phyloP scores from a whole-genome alignment of 352 stramenopile species.

The Pythium monospermum region DNA sequence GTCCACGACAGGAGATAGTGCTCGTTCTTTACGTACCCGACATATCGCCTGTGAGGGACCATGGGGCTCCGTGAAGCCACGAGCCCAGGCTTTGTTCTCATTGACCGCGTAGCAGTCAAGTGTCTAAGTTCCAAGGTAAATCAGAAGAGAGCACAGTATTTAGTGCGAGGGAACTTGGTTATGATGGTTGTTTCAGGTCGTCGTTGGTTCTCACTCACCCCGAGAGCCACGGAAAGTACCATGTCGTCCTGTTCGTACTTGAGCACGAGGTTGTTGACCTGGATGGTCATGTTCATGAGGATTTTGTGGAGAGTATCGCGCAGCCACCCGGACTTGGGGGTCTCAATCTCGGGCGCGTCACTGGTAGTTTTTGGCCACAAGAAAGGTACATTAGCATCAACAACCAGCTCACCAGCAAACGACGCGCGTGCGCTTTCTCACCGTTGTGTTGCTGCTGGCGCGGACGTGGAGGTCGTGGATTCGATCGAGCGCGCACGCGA shows the following conservation, averaged over 20 bases:
- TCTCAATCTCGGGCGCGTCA: slow-evolving; percentile 53
- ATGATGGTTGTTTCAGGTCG: no score
- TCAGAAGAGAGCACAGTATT: neutral
- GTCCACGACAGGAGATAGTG: no score
- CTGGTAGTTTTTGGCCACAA: no score
- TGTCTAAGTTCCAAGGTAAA: slow-evolving; percentile 25
- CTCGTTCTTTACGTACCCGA: slow-evolving; percentile 19
- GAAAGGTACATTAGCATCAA: neutral
- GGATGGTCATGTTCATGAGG: slow-evolving; percentile 75
- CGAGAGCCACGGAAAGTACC: slow-evolving; percentile 77
- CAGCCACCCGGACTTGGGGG: slow-evolving; percentile 78
- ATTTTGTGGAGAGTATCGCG: slow-evolving; percentile 78
- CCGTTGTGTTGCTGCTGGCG: neutral
- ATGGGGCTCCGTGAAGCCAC: slow-evolving; percentile 66
- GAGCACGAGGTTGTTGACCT: slow-evolving; percentile 86
- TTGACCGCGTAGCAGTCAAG: slow-evolving; percentile 76
- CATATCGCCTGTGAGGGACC: slow-evolving; percentile 26
- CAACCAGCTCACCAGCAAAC: no score
- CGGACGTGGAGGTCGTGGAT: neutral
- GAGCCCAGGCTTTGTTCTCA: slow-evolving; percentile 44
- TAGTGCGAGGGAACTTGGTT: no score
- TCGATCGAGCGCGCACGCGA: no score
- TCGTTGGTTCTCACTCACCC: slow-evolving; percentile 30
- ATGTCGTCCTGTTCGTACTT: slow-evolving; percentile 88
- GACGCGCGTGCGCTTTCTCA: no score